Evolutionary conservation across 1,139 yeast species (phyloP), one percentile per base, ranked within the genome.

Genomic region (Kluyveromyces marxianus): DNA sequence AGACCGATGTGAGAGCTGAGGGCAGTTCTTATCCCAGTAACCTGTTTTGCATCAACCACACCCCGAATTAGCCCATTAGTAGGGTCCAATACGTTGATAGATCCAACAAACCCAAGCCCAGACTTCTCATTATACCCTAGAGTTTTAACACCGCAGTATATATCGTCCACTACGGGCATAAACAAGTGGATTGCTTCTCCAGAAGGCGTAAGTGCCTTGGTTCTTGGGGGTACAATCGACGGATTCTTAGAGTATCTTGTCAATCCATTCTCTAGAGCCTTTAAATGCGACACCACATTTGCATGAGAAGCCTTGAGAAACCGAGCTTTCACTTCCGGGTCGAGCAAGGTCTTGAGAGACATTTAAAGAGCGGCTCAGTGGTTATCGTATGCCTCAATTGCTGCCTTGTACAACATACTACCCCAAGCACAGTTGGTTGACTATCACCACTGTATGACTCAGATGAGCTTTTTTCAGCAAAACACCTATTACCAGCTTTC

Each of bases 1-100:
- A 80, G 59, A 0, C 79, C 77, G 21, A 79, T 59, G 6, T 75
- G 67, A 30, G 79, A 72, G 27, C 81, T 79, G 50, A 82, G 65
- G 0, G 87, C 87, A 1, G 89, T 82, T 55, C 88, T 68, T 53
- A 81, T 80, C 0, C 84, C 87, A 1, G 89, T 82, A 35, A 81
- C 61, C 0, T 78, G 71, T 42, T 71, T 69, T 3, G 84, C 87
- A 55, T 79, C 81, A 37, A 81, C 58, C 3, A 81, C 64, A 1
- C 84, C 86, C 25, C 62, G 47, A 14, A 79, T 61, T 32, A 66
- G 66, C 1, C 88, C 89, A 25, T 74, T 72, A 4, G 58, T 52
- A 45, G 75, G 74, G 51, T 77, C 75, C 35, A 79, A 53, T 7
- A 79, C 69, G 39, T 75, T 58, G 1, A 81, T 74, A 2, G 65